Base-by-base conservation (phyloP, 768 basidiomycete genomes). In the Pulveroboletus ravenelii region DNA sequence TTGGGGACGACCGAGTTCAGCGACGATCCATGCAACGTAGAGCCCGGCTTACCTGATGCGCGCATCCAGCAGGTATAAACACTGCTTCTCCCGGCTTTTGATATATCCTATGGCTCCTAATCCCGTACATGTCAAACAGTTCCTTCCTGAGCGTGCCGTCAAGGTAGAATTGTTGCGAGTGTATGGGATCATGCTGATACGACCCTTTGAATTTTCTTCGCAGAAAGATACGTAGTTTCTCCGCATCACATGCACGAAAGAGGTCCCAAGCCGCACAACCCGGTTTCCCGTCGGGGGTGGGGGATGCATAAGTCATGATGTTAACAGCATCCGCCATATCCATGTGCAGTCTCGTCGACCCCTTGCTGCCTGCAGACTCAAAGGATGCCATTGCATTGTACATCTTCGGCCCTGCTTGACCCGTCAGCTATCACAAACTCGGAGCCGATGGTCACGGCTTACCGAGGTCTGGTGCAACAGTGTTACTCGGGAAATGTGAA, bases 251-350 rank as follows among this genome's bases (percentile, higher is more conserved):
- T 0, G 90, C 83, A 23, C 82, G 79, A 72, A 81, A 97, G 41
- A 98, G 72, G 64, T 96, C 93, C 94, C 94, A 98, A 0, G 84
- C 89, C 0, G 94, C 94, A 57, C 80, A 83, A 4, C 94, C 94
- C 2, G 78, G 78, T 29, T 69, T 67, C 6, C 78, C 77, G 29
- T 86, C 82, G 23, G 87, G 78, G 13, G 61, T 70, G 10, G 72
- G 65, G 41, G 76, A 70, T 9, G 93, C 81, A 62, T 82, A 84
- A 1, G 89, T 78, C 88, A 96, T 89, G 53, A 97, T 78, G 65
- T 97, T 97, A 53, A 96, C 72, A 5, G 94, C 93, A 59, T 93
- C 93, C 0, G 89, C 89, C 81, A 93, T 90, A 67, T 92, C 91
- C 89, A 95, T 92, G 59, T 96, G 94, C 45, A 96, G 70, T 50